phyloP scores from a whole-genome alignment of 495 filamentous ascomycete genomes.

The Tetracladium setigerum region DNA sequence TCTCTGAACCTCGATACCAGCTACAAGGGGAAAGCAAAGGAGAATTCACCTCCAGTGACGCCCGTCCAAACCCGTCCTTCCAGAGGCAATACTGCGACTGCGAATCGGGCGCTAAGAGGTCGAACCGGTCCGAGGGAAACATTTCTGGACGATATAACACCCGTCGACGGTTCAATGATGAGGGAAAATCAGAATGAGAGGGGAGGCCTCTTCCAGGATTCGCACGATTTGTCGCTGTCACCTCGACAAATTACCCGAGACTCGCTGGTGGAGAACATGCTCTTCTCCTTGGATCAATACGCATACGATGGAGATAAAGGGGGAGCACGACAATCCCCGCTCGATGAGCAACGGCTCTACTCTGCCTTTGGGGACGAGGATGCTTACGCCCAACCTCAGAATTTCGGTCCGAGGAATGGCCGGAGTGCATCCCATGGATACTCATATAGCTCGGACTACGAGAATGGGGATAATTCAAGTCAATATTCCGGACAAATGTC shows the following conservation, averaged over 20 bases:
- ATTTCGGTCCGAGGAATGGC: slow-evolving; percentile 18
- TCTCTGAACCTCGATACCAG: slow-evolving; percentile 20
- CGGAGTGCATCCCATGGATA: slow-evolving; percentile 58
- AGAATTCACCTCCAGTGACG: slow-evolving; percentile 18
- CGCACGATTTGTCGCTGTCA: slow-evolving; percentile 79
- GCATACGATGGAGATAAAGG: slow-evolving; percentile 33
- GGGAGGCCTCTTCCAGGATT: slow-evolving; percentile 47
- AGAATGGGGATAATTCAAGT: slow-evolving; percentile 55
- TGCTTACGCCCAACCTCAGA: slow-evolving; percentile 20
- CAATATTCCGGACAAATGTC: slow-evolving; percentile 50
- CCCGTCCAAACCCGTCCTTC: slow-evolving; percentile 8
- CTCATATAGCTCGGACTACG: slow-evolving; percentile 66
- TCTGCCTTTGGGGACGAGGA: slow-evolving; percentile 33
- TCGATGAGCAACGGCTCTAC: slow-evolving; percentile 25
- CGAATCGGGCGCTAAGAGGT: slow-evolving; percentile 17
- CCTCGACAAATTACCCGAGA: slow-evolving; percentile 69
- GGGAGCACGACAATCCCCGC: slow-evolving; percentile 18
- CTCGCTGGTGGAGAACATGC: slow-evolving; percentile 87
- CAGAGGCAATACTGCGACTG: slow-evolving; percentile 13
- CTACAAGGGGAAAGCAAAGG: slow-evolving; percentile 18
- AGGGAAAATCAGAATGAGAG: slow-evolving; percentile 26
- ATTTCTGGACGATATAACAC: slow-evolving; percentile 41
- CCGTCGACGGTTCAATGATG: slow-evolving; percentile 31
- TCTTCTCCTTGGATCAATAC: slow-evolving; percentile 80
- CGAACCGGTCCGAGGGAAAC: slow-evolving; percentile 28